phyloP scores from a whole-genome alignment of 2,329 filamentous ascomycete species.

The Cordyceps farinosa region DNA sequence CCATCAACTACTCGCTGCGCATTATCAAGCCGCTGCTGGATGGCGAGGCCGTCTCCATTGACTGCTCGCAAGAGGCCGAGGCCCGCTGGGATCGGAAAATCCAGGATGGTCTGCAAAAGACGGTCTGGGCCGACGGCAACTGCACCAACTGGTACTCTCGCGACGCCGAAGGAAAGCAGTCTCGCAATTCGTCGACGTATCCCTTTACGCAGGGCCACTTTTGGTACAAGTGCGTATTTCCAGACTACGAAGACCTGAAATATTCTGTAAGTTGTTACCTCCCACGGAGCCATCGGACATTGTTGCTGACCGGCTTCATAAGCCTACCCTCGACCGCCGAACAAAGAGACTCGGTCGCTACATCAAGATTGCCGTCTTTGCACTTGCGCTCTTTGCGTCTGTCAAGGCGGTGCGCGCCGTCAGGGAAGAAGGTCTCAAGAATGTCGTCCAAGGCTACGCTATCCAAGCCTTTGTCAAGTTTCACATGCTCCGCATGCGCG shows the following conservation, averaged over 20 bases:
- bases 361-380: conserved; percentile 7
- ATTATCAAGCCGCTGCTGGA: conserved; percentile 50
- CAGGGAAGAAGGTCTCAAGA: conserved; percentile 10
- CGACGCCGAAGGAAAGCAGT: conserved; percentile 23
- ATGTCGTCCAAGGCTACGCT: conserved; percentile 7
- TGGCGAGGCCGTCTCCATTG: conserved; percentile 28
- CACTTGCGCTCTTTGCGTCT: conserved; percentile 6
- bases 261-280: conserved; percentile 29
- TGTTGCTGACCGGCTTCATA: background rate
- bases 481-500: conserved; percentile 12
- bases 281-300: background rate
- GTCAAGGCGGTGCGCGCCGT: conserved; percentile 7
- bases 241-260: conserved; percentile 30
- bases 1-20: conserved; percentile 56
- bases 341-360: background rate
- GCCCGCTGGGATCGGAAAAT: conserved; percentile 29
- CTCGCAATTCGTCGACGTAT: conserved; percentile 35
- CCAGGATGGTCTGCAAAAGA: conserved; percentile 32
- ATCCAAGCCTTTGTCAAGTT: conserved; percentile 8
- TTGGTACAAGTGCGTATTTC: conserved; percentile 37
- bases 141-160: conserved; percentile 38
- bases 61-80: conserved; percentile 36
- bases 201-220: conserved; percentile 34
- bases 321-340: conserved; percentile 1
- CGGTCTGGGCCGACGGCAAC: conserved; percentile 32